phyloP scores from a whole-genome alignment of 352 stramenopile genomes.

The Peronospora belbahrii region DNA sequence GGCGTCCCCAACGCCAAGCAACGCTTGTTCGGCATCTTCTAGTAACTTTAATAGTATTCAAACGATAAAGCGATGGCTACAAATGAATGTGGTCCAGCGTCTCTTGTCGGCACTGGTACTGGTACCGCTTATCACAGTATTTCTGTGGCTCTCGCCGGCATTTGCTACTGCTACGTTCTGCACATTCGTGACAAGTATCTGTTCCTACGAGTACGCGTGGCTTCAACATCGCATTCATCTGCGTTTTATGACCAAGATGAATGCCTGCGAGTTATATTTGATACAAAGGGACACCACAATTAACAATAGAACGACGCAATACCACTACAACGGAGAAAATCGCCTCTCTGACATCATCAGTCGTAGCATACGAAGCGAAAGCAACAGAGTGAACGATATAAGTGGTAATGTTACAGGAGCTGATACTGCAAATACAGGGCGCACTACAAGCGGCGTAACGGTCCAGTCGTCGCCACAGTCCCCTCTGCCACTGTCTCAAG shows the following conservation, averaged over 20 bases:
- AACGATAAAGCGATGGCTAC: constrained; percentile 10
- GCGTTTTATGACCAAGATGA: constrained; percentile 35
- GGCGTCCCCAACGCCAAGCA: constrained; percentile 11
- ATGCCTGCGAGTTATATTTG: constrained; percentile 14
- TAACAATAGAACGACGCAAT: constrained; percentile 2
- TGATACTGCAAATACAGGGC: constrained; percentile 10
- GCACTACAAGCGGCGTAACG: constrained; percentile 22
- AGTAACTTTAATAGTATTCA: not conserved
- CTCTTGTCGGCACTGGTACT: constrained; percentile 49
- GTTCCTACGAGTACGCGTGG: constrained; percentile 69
- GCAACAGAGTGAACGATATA: constrained; percentile 8
- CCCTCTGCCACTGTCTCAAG: constrained; percentile 5
- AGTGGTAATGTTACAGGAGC: not conserved
- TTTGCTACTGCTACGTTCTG: constrained; percentile 63
- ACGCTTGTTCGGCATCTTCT: constrained; percentile 1
- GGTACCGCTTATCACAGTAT: constrained; percentile 51
- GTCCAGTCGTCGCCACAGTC: constrained; percentile 17
- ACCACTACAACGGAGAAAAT: constrained; percentile 5
- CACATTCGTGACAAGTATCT: constrained; percentile 51
- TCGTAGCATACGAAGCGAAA: constrained; percentile 30
- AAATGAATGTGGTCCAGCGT: constrained; percentile 52
- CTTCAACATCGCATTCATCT: constrained; percentile 59
- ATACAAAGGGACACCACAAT: not conserved
- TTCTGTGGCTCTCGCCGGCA: constrained; percentile 55
- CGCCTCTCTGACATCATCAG: constrained; percentile 21